Base-by-base conservation (phyloP, 2,329 filamentous ascomycete species). In the Neonectria punicea region DNA sequence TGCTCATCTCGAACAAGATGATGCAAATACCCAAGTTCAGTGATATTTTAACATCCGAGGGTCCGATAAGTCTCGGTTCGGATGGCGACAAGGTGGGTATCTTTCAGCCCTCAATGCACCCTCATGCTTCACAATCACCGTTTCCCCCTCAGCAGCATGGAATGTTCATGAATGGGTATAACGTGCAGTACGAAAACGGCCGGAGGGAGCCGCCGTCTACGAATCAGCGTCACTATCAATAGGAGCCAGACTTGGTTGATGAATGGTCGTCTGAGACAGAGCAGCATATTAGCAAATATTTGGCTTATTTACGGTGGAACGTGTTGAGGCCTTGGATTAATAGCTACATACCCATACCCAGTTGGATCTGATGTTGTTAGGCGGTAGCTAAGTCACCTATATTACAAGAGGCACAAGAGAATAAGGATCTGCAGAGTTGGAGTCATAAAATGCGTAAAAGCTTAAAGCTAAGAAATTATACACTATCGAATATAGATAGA, bases 401-500 rank as follows among this genome's bases (percentile, higher is more conserved):
- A 11, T 14, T 39, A 5, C 14, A 20, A 10, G 3, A 9, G n/a
- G 11, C 30, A 51, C 46, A 20, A 4, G n/a, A 51, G 28, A 9
- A 20, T 3, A 5, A 22, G 6, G 4, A 8, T 18, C 49, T 20
- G 28, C 30, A 51, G 32, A 10, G 30, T 43, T 49, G 32, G 66
- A 50, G 63, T 60, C 57, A 47, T 68, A 51, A 53, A 53, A 58
- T 54, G 58, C 50, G 53, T 54, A 47, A 64, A 63, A 25, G 41
- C 66, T 59, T 56, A 16, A 55, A 64, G 64, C 69, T 74, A 70
- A 75, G 66, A 75, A 76, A 78, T 78, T 78, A 78, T 78, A 77
- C 76, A 78, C 75, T 78, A 78, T 76, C 73, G 61, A 77, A 76
- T 78, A 75, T 70, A 77, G 73, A 73, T 72, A 73, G 69, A 70